Percentiles rank a stretch among this genome's conserved stretches.
phyloP scores from a whole-genome alignment of 2,329 filamentous ascomycete species.

The Beauveria asiatica region DNA sequence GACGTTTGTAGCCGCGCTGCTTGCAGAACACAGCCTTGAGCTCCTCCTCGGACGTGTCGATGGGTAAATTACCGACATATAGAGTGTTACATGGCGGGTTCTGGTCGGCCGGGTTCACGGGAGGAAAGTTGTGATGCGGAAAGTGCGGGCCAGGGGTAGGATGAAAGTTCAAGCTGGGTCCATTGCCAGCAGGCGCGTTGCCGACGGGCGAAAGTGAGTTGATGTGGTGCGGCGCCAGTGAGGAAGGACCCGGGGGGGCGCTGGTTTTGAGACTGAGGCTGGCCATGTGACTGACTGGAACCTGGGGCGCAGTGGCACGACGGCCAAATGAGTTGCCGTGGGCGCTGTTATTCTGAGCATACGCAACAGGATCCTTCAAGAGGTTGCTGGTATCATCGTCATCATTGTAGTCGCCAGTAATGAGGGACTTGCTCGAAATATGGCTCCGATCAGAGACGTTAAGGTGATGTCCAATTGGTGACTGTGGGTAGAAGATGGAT shows the following conservation, averaged over 20 bases:
- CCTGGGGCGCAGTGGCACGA: slow-evolving; percentile 61
- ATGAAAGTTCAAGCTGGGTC: slow-evolving; percentile 21
- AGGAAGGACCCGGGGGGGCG: slow-evolving; percentile 41
- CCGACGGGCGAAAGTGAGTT: slow-evolving; percentile 49
- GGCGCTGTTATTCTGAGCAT: slow-evolving; percentile 50
- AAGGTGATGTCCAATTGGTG: slow-evolving; percentile 63
- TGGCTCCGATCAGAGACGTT: slow-evolving; percentile 42
- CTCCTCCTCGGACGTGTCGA: slow-evolving; percentile 90
- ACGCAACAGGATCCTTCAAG: slow-evolving; percentile 64
- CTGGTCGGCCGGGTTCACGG: slow-evolving; percentile 88
- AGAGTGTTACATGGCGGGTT: slow-evolving; percentile 97
- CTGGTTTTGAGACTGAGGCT: slow-evolving; percentile 62
- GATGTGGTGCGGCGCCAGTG: slow-evolving; percentile 38
- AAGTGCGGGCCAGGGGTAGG: slow-evolving; percentile 41
- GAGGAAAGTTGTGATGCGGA: slow-evolving; percentile 62
- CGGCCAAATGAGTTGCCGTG: slow-evolving; percentile 34
- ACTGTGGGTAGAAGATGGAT: slow-evolving; percentile 63
- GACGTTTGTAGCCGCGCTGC: slow-evolving; percentile 87
- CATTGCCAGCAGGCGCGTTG: slow-evolving; percentile 14
- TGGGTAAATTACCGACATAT: slow-evolving; percentile 92
- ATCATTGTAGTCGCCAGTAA: slow-evolving; percentile 56
- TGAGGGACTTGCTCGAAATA: slow-evolving; percentile 61
- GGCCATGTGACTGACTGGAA: slow-evolving; percentile 61
- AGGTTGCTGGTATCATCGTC: slow-evolving; percentile 64
- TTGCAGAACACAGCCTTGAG: slow-evolving; percentile 89